A percentile compares a stretch with the other conserved stretches of the same genome.
Evolutionary conservation across 352 stramenopile species (phyloP).

Genomic region (Globisporangium radiosum): DNA sequence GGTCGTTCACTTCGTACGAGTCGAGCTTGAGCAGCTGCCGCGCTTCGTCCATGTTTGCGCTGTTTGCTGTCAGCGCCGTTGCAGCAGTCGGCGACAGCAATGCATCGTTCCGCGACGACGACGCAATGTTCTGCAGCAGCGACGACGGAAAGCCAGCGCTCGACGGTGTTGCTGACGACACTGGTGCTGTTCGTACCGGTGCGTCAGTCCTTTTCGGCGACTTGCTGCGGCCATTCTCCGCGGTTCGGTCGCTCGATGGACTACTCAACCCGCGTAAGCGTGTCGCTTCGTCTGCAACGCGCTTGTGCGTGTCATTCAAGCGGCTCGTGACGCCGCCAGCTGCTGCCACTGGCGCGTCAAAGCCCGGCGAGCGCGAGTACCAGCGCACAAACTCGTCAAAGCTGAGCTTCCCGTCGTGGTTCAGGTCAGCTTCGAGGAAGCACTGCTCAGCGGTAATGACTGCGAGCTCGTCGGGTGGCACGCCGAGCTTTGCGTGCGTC

Average conservation of each 20-base stretch:
- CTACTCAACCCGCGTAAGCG: too few relatives aligned
- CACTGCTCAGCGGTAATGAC: conserved; percentile 78
- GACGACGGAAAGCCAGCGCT: conserved; percentile 25
- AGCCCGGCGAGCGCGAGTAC: conserved; percentile 60
- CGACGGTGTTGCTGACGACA: not conserved
- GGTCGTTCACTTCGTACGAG: conserved; percentile 81
- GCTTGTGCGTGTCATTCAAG: conserved; percentile 9
- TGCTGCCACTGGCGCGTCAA: conserved; percentile 23
- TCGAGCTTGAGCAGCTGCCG: conserved; percentile 78
- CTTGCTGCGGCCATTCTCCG: not conserved
- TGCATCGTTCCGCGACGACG: conserved; percentile 25
- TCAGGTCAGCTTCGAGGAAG: conserved; percentile 79
- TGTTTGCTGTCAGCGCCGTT: conserved; percentile 57
- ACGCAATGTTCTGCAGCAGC: conserved; percentile 33
- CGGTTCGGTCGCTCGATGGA: not conserved
- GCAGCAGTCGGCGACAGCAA: conserved; percentile 39
- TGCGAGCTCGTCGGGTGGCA: conserved; percentile 66
- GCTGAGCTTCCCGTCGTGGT: conserved; percentile 71
- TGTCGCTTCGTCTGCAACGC: conserved; percentile 5
- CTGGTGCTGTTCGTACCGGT: not conserved
- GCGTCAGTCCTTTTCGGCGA: too few relatives aligned
- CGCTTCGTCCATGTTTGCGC: conserved; percentile 68
- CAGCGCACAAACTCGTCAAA: conserved; percentile 86
- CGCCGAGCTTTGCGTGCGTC: conserved; percentile 45
- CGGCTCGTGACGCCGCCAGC: conserved; percentile 25